Base-by-base conservation (phyloP, 306 rosid genomes). In the Purshia tridentata region DNA sequence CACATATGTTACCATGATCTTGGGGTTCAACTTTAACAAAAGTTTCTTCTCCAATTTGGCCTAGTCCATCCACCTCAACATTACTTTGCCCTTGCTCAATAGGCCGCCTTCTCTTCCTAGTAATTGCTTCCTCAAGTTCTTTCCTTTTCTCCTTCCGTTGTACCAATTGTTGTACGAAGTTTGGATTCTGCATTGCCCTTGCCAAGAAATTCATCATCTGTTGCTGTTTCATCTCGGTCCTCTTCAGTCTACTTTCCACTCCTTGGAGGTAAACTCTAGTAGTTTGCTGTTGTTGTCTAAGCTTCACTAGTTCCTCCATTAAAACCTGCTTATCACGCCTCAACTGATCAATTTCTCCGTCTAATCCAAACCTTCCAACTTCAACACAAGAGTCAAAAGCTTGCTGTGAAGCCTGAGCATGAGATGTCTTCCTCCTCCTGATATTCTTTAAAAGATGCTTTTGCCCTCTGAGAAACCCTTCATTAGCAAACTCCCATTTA, bases 401-500 rank as follows among this genome's bases (percentile, higher is more conserved):
- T 75, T 85, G 90, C 49, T 81, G 88, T 13, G 75, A 46, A 42
- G 62, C 59, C 18, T 78, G 85, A 67, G 74, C 56, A 16, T 48
- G 85, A 75, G 81, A 48, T 46, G 81, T n/a, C 69, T 81, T 94
- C 77, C 90, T 83, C 63, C 98, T 86, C 73, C 88, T 88, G 8
- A 91, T 91, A 47, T 81, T 79, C 88, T 85, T 91, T 60, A 94
- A 49, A n/a, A 89, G 92, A 55, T 80, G 81, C 72, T 67, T 91
- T 74, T 88, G 80, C 41, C 98, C 98, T 87, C 85, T 89, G 4
- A 94, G 88, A 82, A 94, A 94, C 61, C 80, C 87, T 70, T 91
- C 91, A 76, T 89, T 89, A 48, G 96, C 96, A 79, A 92, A 92
- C 78, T 92, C 98, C 96, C 96, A 92, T 42, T 56, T 88, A 65